These are phyloP conservation scores for Aspergillus bridgeri DNA, from an alignment of 495 filamentous ascomycete species.

Conservation along the genomic window DNA sequence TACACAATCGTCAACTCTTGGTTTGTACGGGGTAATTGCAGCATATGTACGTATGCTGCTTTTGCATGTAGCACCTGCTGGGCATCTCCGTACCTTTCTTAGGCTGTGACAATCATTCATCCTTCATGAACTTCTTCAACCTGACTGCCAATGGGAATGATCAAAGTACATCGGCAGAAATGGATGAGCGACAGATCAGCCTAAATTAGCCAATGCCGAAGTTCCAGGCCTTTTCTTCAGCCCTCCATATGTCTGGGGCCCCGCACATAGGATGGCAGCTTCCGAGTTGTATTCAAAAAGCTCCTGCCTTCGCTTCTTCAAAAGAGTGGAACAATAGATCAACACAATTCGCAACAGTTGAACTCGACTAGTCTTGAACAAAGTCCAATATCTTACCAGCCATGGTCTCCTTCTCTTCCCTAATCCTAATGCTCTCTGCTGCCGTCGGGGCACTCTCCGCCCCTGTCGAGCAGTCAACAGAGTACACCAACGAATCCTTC, in stretches of 20 bases:
- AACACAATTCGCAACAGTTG: not conserved
- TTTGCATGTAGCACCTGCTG: not conserved
- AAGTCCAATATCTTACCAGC: not conserved
- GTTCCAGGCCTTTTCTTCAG: not conserved
- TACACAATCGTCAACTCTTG: not conserved
- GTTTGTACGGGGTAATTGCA: not conserved
- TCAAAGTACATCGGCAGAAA: not conserved
- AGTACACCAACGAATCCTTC: not conserved
- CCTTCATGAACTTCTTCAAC: not conserved
- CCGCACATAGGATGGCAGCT: not conserved
- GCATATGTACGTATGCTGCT: not conserved
- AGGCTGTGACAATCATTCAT: not conserved
- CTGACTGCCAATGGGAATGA: not conserved
- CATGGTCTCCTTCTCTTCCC: constrained; percentile 6
- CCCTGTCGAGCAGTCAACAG: not conserved
- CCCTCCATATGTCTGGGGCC: not conserved
- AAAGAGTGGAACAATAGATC: not conserved
- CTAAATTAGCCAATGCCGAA: not conserved
- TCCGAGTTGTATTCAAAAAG: not conserved
- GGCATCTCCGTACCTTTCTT: not conserved
- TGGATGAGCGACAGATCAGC: not conserved
- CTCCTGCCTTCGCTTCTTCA: not conserved
- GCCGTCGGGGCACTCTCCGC: not conserved
- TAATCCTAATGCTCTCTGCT: not conserved
- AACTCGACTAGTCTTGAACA: not conserved